phyloP scores from a whole-genome alignment of 352 stramenopile genomes.

The Ophiocytium majus region DNA sequence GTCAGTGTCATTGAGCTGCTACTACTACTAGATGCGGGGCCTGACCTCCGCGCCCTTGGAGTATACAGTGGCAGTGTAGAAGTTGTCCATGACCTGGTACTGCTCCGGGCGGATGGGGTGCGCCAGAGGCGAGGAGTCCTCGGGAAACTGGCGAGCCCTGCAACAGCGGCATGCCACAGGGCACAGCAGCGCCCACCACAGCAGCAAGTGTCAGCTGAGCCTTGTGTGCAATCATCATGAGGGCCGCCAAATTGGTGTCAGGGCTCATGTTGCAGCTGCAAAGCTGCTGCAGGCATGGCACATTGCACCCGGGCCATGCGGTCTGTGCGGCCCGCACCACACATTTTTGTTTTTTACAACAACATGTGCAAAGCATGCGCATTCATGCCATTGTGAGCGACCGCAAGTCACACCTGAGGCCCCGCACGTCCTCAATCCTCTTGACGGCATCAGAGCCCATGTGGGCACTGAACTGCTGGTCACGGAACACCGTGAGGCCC shows the following conservation, averaged over 20 bases:
- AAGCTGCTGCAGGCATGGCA: too few relatives aligned
- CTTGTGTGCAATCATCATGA: too few relatives aligned
- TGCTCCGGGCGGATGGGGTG: conserved; percentile 78
- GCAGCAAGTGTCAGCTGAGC: conserved; percentile 9
- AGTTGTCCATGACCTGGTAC: conserved; percentile 83
- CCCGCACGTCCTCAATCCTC: conserved; percentile 67
- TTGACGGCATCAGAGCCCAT: conserved; percentile 70
- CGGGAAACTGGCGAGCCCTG: conserved; percentile 64
- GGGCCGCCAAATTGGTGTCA: too few relatives aligned
- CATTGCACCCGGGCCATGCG: too few relatives aligned
- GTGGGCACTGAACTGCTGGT: conserved; percentile 69
- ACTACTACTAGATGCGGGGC: too few relatives aligned
- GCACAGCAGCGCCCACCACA: not conserved
- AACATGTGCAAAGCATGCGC: too few relatives aligned
- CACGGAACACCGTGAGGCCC: conserved; percentile 77
- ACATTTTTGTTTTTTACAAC: too few relatives aligned
- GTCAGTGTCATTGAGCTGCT: too few relatives aligned
- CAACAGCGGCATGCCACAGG: conserved; percentile 1
- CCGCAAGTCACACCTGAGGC: too few relatives aligned
- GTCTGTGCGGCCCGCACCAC: too few relatives aligned
- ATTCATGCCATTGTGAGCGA: too few relatives aligned
- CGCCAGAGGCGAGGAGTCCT: conserved; percentile 74
- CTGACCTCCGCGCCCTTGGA: conserved; percentile 67
- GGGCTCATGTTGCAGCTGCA: too few relatives aligned
- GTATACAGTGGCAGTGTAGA: conserved; percentile 82